Evolutionary conservation across 805 yeast genomes (phyloP).

Genomic region (Saccharomycopsis malanga): DNA sequence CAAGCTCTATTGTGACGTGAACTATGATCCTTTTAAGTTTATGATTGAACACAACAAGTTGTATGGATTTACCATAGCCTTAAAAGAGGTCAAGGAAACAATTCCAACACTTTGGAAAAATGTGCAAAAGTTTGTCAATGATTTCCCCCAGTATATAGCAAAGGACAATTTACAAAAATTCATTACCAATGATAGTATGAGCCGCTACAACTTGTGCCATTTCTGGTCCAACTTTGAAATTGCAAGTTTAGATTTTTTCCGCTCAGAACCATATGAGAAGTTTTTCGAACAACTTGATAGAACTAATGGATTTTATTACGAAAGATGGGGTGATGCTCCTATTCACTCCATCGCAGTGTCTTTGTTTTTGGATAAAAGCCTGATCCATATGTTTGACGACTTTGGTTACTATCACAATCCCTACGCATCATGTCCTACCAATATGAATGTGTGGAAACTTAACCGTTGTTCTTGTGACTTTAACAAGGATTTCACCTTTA

Average conservation of each 20-base stretch:
- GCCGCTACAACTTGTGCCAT: constrained; percentile 49
- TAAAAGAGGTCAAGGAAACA: constrained; percentile 44
- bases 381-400: constrained; percentile 36
- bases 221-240: constrained; percentile 62
- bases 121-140: constrained; percentile 38
- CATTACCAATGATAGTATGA: constrained; percentile 40
- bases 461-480: constrained; percentile 47
- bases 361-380: constrained; percentile 27
- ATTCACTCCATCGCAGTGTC: constrained; percentile 40
- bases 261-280: constrained; percentile 38
- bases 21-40: constrained; percentile 44
- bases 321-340: constrained; percentile 57
- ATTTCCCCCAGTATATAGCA: constrained; percentile 45
- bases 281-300: constrained; percentile 41
- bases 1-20: constrained; percentile 48
- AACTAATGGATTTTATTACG: constrained; percentile 49
- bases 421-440: constrained; percentile 51
- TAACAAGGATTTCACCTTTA: constrained; percentile 44
- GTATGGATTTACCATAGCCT: constrained; percentile 45
- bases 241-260: constrained; percentile 42
- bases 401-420: constrained; percentile 52
- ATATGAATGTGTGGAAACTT: constrained; percentile 35
- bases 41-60: constrained; percentile 36
- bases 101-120: constrained; percentile 45
- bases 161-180: constrained; percentile 34